Evolutionary conservation across 129 eudicot species (phyloP).

Genomic region (Ambrosia trifida): DNA sequence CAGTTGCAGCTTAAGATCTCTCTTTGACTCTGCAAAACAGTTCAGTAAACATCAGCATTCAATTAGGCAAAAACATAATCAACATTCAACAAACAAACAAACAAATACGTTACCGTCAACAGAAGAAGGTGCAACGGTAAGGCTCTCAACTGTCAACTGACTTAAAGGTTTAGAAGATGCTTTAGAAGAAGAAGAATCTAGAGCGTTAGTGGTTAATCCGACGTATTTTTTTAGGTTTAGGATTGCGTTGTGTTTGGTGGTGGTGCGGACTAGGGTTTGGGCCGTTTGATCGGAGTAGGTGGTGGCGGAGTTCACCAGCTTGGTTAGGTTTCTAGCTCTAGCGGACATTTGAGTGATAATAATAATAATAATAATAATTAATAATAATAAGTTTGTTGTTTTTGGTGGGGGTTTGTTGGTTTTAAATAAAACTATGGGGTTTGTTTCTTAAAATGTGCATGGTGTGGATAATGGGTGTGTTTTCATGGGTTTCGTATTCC

Average conservation of each 20-base stretch:
- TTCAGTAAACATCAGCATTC: conserved; percentile 8
- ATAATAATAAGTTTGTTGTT: too few relatives aligned
- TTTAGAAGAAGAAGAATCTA: too few relatives aligned
- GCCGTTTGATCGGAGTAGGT: conserved; percentile 42
- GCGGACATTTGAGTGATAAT: conserved; percentile 24
- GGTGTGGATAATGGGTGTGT: too few relatives aligned
- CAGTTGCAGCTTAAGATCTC: conserved; percentile 25
- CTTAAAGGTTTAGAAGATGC: conserved; percentile 22
- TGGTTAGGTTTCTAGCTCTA: conserved; percentile 30
- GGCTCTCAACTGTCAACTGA: conserved; percentile 34
- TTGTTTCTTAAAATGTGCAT: too few relatives aligned
- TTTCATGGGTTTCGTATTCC: too few relatives aligned
- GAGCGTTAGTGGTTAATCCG: too few relatives aligned
- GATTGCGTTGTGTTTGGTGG: conserved; percentile 5
- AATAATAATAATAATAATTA: too few relatives aligned
- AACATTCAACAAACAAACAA: not conserved
- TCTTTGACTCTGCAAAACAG: conserved; percentile 41
- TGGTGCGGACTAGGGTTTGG: conserved; percentile 36
- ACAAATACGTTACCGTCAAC: conserved; percentile 21
- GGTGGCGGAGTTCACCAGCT: conserved; percentile 35
- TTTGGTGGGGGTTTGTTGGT: too few relatives aligned
- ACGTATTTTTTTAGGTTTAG: too few relatives aligned
- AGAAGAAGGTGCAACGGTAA: conserved; percentile 24
- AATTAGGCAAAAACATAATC: too few relatives aligned
- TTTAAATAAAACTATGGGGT: too few relatives aligned